Conservation (phyloP, 2,329 filamentous ascomycete genomes). For the Lasiodiplodia gonubiensis region DNA sequence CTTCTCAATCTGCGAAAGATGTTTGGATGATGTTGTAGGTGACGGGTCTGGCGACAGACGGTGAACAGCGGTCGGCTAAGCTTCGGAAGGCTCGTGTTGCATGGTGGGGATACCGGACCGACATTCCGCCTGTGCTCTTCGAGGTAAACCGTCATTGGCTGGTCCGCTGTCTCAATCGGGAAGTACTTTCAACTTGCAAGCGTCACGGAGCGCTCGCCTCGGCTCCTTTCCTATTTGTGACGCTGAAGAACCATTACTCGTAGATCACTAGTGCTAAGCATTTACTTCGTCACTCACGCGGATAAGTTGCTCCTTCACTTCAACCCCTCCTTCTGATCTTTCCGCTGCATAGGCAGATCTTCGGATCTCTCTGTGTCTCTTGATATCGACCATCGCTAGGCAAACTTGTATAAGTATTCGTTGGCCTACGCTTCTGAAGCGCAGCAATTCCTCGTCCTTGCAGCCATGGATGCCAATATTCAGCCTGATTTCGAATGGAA, state of each 20-base stretch:
- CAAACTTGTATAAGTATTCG: neutral
- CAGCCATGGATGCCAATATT: neutral
- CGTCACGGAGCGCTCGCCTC: neutral
- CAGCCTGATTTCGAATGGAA: neutral
- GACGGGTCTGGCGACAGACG: neutral
- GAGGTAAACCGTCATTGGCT: neutral
- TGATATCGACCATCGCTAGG: neutral
- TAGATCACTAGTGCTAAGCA: neutral
- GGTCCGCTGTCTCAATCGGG: neutral
- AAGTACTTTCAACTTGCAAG: conserved; percentile 8
- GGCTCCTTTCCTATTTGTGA: neutral
- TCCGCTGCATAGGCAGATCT: too few species aligned
- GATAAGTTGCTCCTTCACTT: too few species aligned
- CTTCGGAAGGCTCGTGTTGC: neutral
- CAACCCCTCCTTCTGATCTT: too few species aligned
- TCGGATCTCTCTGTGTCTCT: neutral
- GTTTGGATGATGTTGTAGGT: neutral
- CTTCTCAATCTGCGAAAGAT: neutral
- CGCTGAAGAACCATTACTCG: too few species aligned
- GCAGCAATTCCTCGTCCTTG: neutral
- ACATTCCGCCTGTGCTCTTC: neutral
- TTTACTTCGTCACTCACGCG: neutral
- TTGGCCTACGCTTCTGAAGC: neutral
- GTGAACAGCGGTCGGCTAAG: neutral
- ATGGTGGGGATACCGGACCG: conserved; percentile 3